A percentile compares a stretch with the other conserved stretches of the same genome.
phyloP scores from a whole-genome alignment of 441 rosid species.

The Erodium chrysanthum region DNA sequence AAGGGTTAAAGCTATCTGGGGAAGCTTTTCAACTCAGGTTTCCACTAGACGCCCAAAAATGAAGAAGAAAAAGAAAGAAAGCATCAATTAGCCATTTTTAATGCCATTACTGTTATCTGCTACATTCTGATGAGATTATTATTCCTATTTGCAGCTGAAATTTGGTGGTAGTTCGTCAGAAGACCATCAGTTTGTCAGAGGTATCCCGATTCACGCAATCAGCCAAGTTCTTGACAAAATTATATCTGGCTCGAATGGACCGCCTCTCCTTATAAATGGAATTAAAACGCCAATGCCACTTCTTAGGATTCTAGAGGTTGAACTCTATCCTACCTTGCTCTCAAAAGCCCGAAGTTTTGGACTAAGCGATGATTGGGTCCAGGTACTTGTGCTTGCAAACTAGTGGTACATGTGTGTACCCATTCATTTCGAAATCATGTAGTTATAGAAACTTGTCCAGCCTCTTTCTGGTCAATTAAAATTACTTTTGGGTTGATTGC shows the following conservation, averaged over 20 bases:
- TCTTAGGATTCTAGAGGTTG: constrained; percentile 82
- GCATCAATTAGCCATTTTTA: constrained; percentile 9
- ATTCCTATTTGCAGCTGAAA: constrained; percentile 47
- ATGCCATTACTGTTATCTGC: background rate
- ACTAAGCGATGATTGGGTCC: constrained; percentile 78
- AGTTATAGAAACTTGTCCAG: background rate
- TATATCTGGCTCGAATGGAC: constrained; percentile 58
- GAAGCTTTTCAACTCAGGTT: constrained; percentile 90
- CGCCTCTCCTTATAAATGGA: constrained; percentile 73
- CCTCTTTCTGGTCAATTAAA: too few species aligned
- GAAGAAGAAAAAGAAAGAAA: constrained; percentile 10
- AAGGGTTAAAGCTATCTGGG: constrained; percentile 93
- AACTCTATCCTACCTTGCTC: constrained; percentile 69
- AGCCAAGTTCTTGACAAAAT: constrained; percentile 72
- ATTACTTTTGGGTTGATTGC: too few species aligned
- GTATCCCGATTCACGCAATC: constrained; percentile 70
- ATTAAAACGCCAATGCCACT: constrained; percentile 79
- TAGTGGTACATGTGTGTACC: too few species aligned
- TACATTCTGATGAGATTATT: constrained; percentile 8
- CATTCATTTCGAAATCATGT: background rate
- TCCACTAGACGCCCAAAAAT: constrained; percentile 14
- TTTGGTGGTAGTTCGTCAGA: constrained; percentile 61
- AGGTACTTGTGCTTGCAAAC: constrained; percentile 34
- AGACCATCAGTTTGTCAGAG: constrained; percentile 85
- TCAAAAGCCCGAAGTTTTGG: constrained; percentile 95